These are phyloP conservation scores for Rachicladosporium sp. DNA, from an alignment of 2,329 filamentous ascomycete genomes.

Conservation along the genomic window DNA sequence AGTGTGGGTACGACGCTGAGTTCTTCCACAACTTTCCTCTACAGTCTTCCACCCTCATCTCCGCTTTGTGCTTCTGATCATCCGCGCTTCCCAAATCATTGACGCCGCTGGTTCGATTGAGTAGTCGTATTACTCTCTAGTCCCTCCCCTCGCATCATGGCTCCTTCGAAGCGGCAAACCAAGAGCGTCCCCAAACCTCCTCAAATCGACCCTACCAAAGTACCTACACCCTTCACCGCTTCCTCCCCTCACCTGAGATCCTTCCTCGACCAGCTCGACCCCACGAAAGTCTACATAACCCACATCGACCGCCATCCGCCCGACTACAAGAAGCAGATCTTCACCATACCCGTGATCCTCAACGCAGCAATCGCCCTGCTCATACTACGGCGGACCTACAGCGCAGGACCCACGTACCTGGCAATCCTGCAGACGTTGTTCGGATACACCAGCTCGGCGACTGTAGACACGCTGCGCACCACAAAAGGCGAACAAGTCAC, in stretches of 20 bases:
- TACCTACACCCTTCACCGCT: conserved; percentile 49
- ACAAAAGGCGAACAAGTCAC: conserved; percentile 45
- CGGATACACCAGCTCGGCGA: conserved; percentile 54
- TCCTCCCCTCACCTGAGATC: conserved; percentile 51
- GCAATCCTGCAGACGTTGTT: conserved; percentile 51
- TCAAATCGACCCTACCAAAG: conserved; percentile 6
- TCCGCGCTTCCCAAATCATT: too few species aligned
- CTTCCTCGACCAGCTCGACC: conserved; percentile 55
- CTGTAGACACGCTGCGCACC: conserved; percentile 46
- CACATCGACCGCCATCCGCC: conserved; percentile 64
- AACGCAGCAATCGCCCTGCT: conserved; percentile 56
- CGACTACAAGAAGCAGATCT: conserved; percentile 70
- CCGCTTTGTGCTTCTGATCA: too few species aligned
- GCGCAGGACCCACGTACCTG: conserved; percentile 62
- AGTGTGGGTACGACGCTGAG: too few species aligned
- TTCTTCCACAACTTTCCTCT: too few species aligned
- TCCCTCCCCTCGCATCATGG: too few species aligned
- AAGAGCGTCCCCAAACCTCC: background rate
- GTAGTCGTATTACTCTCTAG: too few species aligned
- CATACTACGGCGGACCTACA: conserved; percentile 56
- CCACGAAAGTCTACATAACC: conserved; percentile 65
- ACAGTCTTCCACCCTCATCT: too few species aligned
- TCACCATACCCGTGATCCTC: conserved; percentile 63
- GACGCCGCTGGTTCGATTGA: too few species aligned
- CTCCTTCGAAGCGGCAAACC: conserved; percentile 1